Base-by-base conservation (phyloP, 2,329 filamentous ascomycete species). In the Catunica adiposa region DNA sequence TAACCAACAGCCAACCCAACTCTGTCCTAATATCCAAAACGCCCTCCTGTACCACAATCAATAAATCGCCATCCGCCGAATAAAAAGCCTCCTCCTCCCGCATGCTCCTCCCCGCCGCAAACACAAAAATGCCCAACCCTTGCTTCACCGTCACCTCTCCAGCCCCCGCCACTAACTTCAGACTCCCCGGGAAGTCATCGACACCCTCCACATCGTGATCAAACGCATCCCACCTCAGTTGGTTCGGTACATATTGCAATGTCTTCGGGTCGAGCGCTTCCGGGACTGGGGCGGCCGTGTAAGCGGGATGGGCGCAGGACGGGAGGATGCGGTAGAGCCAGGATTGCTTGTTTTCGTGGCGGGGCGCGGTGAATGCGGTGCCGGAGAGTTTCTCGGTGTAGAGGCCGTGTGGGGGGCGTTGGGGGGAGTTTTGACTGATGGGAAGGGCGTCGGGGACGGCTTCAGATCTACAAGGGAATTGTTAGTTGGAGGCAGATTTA, bases 351-450 rank as follows among this genome's bases (percentile, higher is more conserved):
- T 84, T 86, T 57, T 83, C 76, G 64, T 78, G 72, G 26, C 84
- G 73, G 0, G 83, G 82, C 1, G 82, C 80, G 3, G 82, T 86
- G 65, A 87, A 87, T 29, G 83, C 74, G 1, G 81, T 84, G 6
- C 83, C 83, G 0, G 82, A 85, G 46, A 86, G 74, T 70, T 85
- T 84, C 69, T 94, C 88, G 26, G 86, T 80, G 69, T 92, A 92
- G 26, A 94, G 79, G 0, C 86, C 87, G 61, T 81, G 79, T 0
- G 85, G 76, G 0, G 82, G 82, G 64, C 88, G 87, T 66, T 94
- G 87, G 0, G 88, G 88, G 2, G 84, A 87, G 72, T 94, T 94
- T 44, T 82, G 77, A 52, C 77, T 86, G 58, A 87, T 65, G 7
- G 88, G 86, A 3, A 90, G 73, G 3, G 87, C 82, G 17, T 82